Evolutionary conservation across 2,329 filamentous ascomycete genomes (phyloP), one percentile per base, ranked within the genome.

Genomic region (Ambrosiella xylebori): DNA sequence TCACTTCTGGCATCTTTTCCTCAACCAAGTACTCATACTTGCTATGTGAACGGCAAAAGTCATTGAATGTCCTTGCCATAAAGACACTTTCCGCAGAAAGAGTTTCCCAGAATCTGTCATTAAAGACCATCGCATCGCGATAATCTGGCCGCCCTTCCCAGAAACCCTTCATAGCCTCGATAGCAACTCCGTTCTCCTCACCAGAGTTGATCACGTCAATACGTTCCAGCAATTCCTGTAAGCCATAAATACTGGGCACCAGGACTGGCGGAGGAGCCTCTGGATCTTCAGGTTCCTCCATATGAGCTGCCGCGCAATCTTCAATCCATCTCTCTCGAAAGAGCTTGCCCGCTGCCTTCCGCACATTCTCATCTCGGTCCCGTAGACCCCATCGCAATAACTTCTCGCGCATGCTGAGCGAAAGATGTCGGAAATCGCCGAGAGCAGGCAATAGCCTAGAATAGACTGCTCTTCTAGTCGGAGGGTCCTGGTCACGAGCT

Each of bases 261-360:
- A 41, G 52, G 1, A 79, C 76, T 9, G 61, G 59, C 9, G 58
- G 45, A 5, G 79, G 71, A 60, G 81, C 76, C 13, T 71, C 71
- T 4, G 77, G 75, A 53, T 77, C 76, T 37, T 78, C 78, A 8
- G 77, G 72, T 44, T 80, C 79, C 54, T 80, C 78, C 41, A 82
- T 78, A 7, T 76, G 73, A 1, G 79, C 75, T 1, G 84, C 84
- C 5, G 86, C 89, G 65, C 90, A 96, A 66, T 97, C 88, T 66
- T 97, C 91, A 61, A 98, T 91, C 93, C 93, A 98, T n/a, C 88
- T 81, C 66, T 96, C 90, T 61, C 86, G 82, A 72, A 98, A 98
- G 6, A 97, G 75, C 51, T 87, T 84, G 7, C 86, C 88, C 2
- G 93, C 87, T 7, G 91, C 91, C 68, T 95, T 95, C 56, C 90